phyloP scores from a whole-genome alignment of 208 protist genomes.

The Wallacemonas sp. region DNA sequence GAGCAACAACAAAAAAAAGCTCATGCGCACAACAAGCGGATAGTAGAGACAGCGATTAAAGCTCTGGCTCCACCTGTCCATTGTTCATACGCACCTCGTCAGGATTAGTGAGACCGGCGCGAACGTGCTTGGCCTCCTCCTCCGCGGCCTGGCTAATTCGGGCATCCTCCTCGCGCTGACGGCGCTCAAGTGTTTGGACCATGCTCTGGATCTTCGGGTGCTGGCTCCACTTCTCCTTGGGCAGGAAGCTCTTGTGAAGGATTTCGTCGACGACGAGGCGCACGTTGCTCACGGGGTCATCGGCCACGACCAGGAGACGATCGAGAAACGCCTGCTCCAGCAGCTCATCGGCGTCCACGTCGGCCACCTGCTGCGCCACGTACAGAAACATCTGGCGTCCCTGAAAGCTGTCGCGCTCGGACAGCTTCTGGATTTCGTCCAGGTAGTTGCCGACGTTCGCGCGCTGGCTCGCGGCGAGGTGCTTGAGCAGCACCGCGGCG shows the following conservation, averaged over 20 bases:
- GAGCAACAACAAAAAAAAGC: neutral
- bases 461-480: conserved; percentile 45
- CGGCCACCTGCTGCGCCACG: conserved; percentile 76
- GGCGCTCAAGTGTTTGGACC: conserved; percentile 30
- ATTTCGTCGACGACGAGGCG: conserved; percentile 77
- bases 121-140: conserved; percentile 28
- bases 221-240: conserved; percentile 39
- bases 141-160: conserved; percentile 15
- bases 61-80: neutral
- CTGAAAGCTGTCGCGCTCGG: conserved; percentile 77
- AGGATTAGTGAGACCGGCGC: conserved; percentile 5
- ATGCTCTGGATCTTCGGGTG: conserved; percentile 59
- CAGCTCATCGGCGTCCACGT: conserved; percentile 61
- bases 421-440: conserved; percentile 70
- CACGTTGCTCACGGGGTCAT: conserved; percentile 90
- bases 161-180: conserved; percentile 28
- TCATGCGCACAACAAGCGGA: neutral
- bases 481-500: conserved; percentile 72
- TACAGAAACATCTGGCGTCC: conserved; percentile 90
- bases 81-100: neutral
- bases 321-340: conserved; percentile 58
- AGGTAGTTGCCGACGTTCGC: conserved; percentile 54
- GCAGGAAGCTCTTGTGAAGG: conserved; percentile 59
- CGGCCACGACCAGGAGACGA: conserved; percentile 49
- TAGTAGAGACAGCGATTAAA: conserved; percentile 1